phyloP scores from a whole-genome alignment of 1,284 basidiomycete species.

The Rhodotorula sp. region DNA sequence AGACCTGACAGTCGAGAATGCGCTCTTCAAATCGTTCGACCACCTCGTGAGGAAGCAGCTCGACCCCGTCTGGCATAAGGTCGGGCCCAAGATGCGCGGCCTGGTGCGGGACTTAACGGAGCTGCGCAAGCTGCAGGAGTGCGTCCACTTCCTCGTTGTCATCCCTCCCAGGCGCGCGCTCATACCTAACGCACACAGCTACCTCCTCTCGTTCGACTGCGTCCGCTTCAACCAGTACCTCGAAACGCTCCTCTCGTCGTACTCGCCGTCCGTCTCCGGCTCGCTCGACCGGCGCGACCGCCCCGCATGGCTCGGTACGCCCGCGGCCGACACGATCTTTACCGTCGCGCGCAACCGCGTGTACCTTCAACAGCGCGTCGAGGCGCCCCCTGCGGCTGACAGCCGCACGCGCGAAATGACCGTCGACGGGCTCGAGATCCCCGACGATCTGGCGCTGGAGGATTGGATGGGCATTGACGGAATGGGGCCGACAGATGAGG shows the following conservation, averaged over 20 bases:
- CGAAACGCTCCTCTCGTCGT: slow-evolving; percentile 81
- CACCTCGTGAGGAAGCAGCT: slow-evolving; percentile 83
- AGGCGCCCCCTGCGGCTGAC: slow-evolving; percentile 34
- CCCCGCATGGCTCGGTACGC: slow-evolving; percentile 82
- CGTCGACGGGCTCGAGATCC: slow-evolving; percentile 39
- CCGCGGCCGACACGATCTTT: slow-evolving; percentile 86
- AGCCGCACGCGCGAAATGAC: slow-evolving; percentile 46
- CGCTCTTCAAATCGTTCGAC: slow-evolving; percentile 94
- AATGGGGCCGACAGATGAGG: slow-evolving; percentile 27
- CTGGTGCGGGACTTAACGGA: slow-evolving; percentile 86
- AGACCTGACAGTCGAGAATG: slow-evolving; percentile 88
- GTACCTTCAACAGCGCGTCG: slow-evolving; percentile 61
- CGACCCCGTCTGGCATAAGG: slow-evolving; percentile 94
- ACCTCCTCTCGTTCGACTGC: slow-evolving; percentile 86
- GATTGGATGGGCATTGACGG: slow-evolving; percentile 23
- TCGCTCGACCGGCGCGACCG: slow-evolving; percentile 58
- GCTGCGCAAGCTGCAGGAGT: slow-evolving; percentile 80
- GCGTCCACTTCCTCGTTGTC: slow-evolving; percentile 44
- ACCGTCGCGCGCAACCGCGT: slow-evolving; percentile 76
- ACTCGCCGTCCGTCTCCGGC: slow-evolving; percentile 53
- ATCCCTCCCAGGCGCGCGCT: not conserved
- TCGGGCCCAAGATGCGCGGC: slow-evolving; percentile 86
- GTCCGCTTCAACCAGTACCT: slow-evolving; percentile 89
- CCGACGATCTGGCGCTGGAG: slow-evolving; percentile 46
- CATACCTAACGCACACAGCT: slow-evolving; percentile 56